These are phyloP conservation scores for Penicillium thymicola DNA, from an alignment of 2,329 filamentous ascomycete species.

Conservation along the genomic window DNA sequence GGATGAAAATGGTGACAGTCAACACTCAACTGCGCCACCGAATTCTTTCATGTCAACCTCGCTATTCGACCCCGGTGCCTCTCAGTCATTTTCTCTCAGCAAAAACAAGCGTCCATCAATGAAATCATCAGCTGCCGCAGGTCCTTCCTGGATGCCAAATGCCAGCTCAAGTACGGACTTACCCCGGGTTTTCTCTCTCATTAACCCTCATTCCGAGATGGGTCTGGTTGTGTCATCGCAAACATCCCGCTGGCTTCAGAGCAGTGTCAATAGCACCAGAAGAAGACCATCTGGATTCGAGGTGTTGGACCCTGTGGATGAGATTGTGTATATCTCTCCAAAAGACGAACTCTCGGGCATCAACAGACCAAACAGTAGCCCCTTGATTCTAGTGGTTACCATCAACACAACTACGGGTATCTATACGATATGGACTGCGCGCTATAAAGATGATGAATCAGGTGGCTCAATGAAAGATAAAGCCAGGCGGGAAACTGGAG, in stretches of 20 bases:
- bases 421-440: conserved; percentile 81
- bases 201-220: conserved; percentile 80
- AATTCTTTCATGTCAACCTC: conserved; percentile 80
- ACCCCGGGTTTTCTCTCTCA: conserved; percentile 72
- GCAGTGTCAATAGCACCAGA: conserved; percentile 24
- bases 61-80: conserved; percentile 37
- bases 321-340: conserved; percentile 77
- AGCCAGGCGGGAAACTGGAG: conserved; percentile 53
- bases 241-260: conserved; percentile 32
- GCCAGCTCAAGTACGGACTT: conserved; percentile 54
- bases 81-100: conserved; percentile 32
- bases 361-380: conserved; percentile 42
- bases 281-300: conserved; percentile 39
- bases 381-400: conserved; percentile 73
- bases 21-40: conserved; percentile 59
- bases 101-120: conserved; percentile 46
- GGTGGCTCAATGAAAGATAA: conserved; percentile 44
- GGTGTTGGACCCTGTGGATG: conserved; percentile 72
- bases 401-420: conserved; percentile 71
- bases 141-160: conserved; percentile 57
- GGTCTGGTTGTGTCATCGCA: conserved; percentile 69
- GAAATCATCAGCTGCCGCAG: conserved; percentile 50
- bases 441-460: conserved; percentile 68
- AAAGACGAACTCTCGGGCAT: conserved; percentile 48
- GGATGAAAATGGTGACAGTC: conserved; percentile 19